phyloP scores from a whole-genome alignment of 306 rosid genomes.

The Cucurbita pepo region DNA sequence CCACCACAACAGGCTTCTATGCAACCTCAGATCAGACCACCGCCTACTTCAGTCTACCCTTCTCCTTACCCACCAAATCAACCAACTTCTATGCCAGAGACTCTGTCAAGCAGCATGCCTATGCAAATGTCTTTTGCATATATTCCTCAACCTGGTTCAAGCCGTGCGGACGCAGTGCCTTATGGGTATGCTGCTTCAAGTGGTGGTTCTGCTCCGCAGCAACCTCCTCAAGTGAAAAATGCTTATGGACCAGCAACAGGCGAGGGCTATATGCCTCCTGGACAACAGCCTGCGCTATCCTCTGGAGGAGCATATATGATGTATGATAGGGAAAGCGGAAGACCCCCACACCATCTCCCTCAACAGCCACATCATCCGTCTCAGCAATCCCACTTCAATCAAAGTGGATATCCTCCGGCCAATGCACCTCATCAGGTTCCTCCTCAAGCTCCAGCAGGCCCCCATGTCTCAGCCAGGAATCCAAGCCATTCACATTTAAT shows the following conservation, averaged over 20 bases:
- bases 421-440: conserved; percentile 45
- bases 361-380: conserved; percentile 45
- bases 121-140: conserved; percentile 72
- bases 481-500: conserved; percentile 52
- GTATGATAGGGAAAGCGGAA: conserved; percentile 68
- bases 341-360: conserved; percentile 36
- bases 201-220: conserved; percentile 68
- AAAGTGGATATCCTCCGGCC: conserved; percentile 57
- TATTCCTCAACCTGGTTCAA: conserved; percentile 49
- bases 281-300: conserved; percentile 10
- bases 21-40: conserved; percentile 9
- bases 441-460: conserved; percentile 22
- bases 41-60: neutral
- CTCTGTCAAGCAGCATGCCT: conserved; percentile 19
- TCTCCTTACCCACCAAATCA: conserved; percentile 9
- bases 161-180: conserved; percentile 42
- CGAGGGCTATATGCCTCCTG: conserved; percentile 45
- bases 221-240: conserved; percentile 62
- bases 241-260: conserved; percentile 38
- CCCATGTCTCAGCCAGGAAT: conserved; percentile 39
- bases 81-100: conserved; percentile 5
- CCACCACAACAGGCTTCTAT: conserved; percentile 5
- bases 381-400: conserved; percentile 50
- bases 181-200: conserved; percentile 56
- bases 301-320: conserved; percentile 62